Base-by-base conservation (phyloP, 345 rosid species). In the Luvunga scandens region DNA sequence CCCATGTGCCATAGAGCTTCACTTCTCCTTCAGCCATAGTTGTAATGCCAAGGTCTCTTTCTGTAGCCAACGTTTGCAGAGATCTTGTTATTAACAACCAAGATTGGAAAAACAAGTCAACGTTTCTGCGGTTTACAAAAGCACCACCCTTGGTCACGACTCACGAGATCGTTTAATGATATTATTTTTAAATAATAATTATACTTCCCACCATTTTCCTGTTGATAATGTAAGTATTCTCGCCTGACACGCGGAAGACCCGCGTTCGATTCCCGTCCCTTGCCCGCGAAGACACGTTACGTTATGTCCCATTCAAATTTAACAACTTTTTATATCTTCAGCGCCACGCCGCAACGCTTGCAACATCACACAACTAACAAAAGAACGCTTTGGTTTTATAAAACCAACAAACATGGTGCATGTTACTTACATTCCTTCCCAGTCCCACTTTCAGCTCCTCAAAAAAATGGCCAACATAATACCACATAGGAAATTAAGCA, bases 191-290 rank as follows among this genome's bases (percentile, higher is more conserved):
- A 45, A 45, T 45, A 45, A 45, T 12, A 45, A 1, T 13, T 2
- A 3, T 0, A 13, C 2, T 3, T 10, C 14, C 16, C 16, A 2
- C 4, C 16, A 42, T 42, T 42, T 13, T 42, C 50, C 50, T 42
- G 50, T 45, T 22, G 18, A 53, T 5, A 53, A 18, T 53, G 62
- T 83, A 0, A 80, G 87, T 81, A 85, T 82, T 81, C 82, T 87
- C 81, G 90, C 82, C 93, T 87, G 88, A 87, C 93, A 88, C 89
- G 83, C 88, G 88, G 75, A 21, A 22, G 94, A 89, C 97, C 95
- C 91, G 97, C 89, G 94, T 91, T 94, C 94, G 97, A 92, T 87
- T 91, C 89, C 97, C 95, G 90, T 81, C 42, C 59, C 81, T 59
- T 78, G 69, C 76, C 81, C 53, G 73, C 63, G 33, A 69, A 69